Base-by-base conservation (phyloP, 805 yeast species). In the Ogataea nonfermentans region DNA sequence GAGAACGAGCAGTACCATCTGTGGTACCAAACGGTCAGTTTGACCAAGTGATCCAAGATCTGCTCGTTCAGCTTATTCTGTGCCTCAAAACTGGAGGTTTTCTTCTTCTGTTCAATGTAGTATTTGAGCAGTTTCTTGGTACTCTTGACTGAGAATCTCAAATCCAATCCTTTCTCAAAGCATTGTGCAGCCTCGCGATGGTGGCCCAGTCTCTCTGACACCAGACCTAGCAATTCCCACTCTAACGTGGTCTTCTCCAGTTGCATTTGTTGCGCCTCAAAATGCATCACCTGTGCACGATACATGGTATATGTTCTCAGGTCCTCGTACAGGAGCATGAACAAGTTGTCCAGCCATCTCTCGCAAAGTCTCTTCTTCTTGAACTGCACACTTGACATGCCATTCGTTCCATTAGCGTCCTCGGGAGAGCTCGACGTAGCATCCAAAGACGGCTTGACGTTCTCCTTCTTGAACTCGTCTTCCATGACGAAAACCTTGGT, bases 1-100 rank as follows among this genome's bases (percentile, higher is more conserved):
- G 95, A 81, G 57, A 89, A 91, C 49, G 91, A 96, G 48, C 81
- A 76, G 65, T 91, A 95, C 99, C 99, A 93, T 57, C 99, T 78
- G 62, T 90, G 97, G 57, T 88, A 84, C 97, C 98, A 95, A n/a
- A 93, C 95, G n/a, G 83, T 67, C 37, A 93, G 67, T 53, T 84
- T 84, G 24, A 90, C 86, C 41, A 80, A 64, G 15, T 82, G 66
- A 41, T 83, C 88, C 43, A 90, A 68, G 9, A 87, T 77, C 47
- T 72, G 69, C 35, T 71, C 74, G 54, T 80, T 78, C 36, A 76
- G 62, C 41, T 68, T 61, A 17, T 43, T 49, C 24, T 57, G 51
- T 26, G 59, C 63, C 62, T 71, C 48, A 59, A 48, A 46, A 29
- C 47, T 59, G 40, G 48, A 59, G 46, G 38, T 58, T 40, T 40